Base-by-base conservation (phyloP, 2,329 filamentous ascomycete species). In the Didymella lethalis region DNA sequence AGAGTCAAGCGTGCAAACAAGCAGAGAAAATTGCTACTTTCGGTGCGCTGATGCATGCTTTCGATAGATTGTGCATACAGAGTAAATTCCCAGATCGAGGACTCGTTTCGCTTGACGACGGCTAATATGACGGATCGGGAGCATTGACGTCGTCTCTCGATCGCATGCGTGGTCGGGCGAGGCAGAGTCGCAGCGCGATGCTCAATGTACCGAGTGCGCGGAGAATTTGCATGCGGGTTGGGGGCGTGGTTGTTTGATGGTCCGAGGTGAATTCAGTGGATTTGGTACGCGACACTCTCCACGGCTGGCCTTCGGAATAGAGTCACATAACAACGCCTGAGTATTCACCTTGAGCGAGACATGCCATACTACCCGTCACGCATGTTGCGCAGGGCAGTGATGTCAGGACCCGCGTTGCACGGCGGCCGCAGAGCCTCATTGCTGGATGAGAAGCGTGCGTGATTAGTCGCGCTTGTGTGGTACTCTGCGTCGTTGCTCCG, bases 381-480 rank as follows among this genome's bases (percentile, higher is more conserved):
- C 7, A 18, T 10, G 3, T 32, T 28, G 44, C 31, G 44, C 34
- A 26, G 20, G 28, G 36, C 52, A 23, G 44, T 28, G 38, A 40
- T 45, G 46, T 31, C 54, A 48, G 50, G 41, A 47, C 49, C 43
- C 31, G 49, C 46, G 56, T 59, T 46, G 49, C 50, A 59, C 50
- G 16, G 46, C 49, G 45, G 55, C 56, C 46, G 56, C 56, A 59
- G 56, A 59, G 56, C 56, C 56, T 59, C 56, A 59, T 16, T 23
- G 11, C 40, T n/a, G 18, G n/a, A 4, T 16, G 26, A 14, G 38
- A 8, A 48, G 46, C 38, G 16, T 28, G 49, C 38, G 38, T 47
- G 49, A 59, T 52, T 53, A 31, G 55, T 20, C 31, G 44, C 18
- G 25, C 26, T n/a, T 41, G 41, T 26, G 41, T 4, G 3, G 47